Percentiles rank a stretch among this genome's conserved stretches.
Evolutionary conservation across 1,139 yeast genomes (phyloP).

Genomic region (Geotrichum candidum): DNA sequence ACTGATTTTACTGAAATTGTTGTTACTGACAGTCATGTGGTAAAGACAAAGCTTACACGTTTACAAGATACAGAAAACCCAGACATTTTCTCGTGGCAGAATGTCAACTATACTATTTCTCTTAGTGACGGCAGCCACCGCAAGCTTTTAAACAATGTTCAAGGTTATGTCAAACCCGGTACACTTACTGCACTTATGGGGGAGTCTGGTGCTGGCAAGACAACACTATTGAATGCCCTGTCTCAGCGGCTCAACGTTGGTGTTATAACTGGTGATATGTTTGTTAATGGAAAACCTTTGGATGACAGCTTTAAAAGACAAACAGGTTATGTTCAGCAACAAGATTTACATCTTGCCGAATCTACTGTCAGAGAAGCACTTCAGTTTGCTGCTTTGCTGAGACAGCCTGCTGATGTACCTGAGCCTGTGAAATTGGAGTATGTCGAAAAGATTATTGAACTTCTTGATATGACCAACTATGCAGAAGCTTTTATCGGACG

Average conservation of each 20-base stretch:
- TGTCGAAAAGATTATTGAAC: slow-evolving; percentile 50
- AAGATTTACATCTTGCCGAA: slow-evolving; percentile 52
- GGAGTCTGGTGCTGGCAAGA: slow-evolving; percentile 62
- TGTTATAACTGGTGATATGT: slow-evolving; percentile 54
- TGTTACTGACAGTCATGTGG: slow-evolving; percentile 40
- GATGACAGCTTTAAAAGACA: slow-evolving; percentile 50
- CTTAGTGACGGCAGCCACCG: slow-evolving; percentile 42
- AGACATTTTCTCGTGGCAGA: slow-evolving; percentile 45
- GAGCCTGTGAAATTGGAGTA: slow-evolving; percentile 46
- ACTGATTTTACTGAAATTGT: slow-evolving; percentile 39
- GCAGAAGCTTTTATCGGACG: slow-evolving; percentile 61
- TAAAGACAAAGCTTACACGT: slow-evolving; percentile 32
- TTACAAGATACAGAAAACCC: slow-evolving; percentile 22
- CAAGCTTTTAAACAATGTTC: slow-evolving; percentile 47
- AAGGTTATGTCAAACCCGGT: slow-evolving; percentile 60
- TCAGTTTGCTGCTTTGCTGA: slow-evolving; percentile 51
- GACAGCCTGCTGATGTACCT: slow-evolving; percentile 46
- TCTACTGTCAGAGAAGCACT: slow-evolving; percentile 55
- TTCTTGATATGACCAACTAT: slow-evolving; percentile 51
- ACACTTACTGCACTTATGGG: slow-evolving; percentile 58
- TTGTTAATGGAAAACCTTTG: slow-evolving; percentile 50
- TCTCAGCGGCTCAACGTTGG: slow-evolving; percentile 55
- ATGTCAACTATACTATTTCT: slow-evolving; percentile 44
- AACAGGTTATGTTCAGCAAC: slow-evolving; percentile 60
- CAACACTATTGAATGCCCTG: slow-evolving; percentile 51